Conservation (phyloP, 768 basidiomycete genomes). For the Chalciporus pseudorubinellus region DNA sequence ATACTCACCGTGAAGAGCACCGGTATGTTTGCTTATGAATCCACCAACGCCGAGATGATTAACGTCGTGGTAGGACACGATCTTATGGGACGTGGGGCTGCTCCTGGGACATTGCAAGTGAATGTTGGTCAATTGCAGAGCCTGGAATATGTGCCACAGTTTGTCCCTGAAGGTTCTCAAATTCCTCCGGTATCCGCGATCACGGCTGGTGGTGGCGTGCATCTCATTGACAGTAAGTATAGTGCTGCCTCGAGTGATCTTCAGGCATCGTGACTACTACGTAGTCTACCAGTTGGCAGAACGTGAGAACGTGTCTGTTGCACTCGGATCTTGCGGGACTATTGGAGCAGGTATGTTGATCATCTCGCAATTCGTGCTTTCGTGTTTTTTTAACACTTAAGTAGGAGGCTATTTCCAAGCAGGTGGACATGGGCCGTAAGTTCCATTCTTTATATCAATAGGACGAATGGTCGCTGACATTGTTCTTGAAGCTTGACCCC, state of each 20-base stretch:
- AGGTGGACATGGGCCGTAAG: background rate
- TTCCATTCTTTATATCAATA: background rate
- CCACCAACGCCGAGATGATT: background rate
- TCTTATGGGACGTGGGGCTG: background rate
- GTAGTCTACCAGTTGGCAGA: background rate
- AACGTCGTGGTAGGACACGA: background rate
- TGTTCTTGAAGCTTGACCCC: background rate
- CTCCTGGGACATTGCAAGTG: background rate
- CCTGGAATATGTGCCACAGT: background rate
- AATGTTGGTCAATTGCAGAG: background rate
- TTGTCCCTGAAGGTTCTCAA: background rate
- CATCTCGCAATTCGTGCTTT: background rate
- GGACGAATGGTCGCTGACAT: background rate
- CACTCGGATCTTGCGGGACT: background rate
- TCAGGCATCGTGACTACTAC: too few species aligned
- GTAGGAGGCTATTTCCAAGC: background rate
- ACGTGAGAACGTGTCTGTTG: background rate
- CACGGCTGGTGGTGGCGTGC: background rate
- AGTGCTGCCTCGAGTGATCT: too few species aligned
- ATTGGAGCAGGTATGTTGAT: background rate
- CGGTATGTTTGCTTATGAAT: constrained; percentile 2
- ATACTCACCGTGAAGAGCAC: constrained; percentile 23
- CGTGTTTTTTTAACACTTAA: background rate
- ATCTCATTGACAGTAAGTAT: background rate
- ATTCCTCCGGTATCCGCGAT: background rate